A percentile compares a stretch with the other conserved stretches of the same genome.
These are phyloP conservation scores for Neophaeococcomyces mojaviensis DNA, from an alignment of 2,329 filamentous ascomycete species.

Conservation along the genomic window DNA sequence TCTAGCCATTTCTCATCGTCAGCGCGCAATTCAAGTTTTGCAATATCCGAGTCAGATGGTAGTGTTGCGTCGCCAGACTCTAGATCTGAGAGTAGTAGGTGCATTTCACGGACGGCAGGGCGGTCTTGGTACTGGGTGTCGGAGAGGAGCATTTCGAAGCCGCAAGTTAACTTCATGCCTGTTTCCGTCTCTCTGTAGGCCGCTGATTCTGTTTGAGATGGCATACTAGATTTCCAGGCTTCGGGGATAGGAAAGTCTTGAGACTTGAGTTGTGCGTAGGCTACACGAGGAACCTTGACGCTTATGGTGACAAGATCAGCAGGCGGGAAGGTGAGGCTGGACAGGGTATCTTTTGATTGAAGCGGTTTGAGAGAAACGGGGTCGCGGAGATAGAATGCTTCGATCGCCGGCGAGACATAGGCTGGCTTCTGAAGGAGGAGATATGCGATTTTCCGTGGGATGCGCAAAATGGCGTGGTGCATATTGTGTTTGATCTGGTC, in stretches of 20 bases:
- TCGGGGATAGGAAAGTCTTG: constrained; percentile 68
- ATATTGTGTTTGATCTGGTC: constrained; percentile 62
- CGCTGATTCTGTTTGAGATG: constrained; percentile 38
- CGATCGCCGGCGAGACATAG: constrained; percentile 73
- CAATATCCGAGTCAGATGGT: constrained; percentile 67
- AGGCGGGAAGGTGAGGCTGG: constrained; percentile 59
- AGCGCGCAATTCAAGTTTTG: constrained; percentile 59
- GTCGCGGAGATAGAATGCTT: constrained; percentile 88
- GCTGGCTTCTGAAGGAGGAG: constrained; percentile 68
- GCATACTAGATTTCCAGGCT: constrained; percentile 43
- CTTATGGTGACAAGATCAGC: constrained; percentile 72
- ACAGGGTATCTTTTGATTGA: constrained; percentile 45
- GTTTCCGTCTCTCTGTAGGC: constrained; percentile 48
- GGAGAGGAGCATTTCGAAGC: constrained; percentile 77
- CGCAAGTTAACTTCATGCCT: constrained; percentile 84
- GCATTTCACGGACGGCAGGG: constrained; percentile 64
- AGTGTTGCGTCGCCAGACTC: constrained; percentile 62
- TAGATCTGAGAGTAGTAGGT: constrained; percentile 67
- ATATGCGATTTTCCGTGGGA: constrained; percentile 76
- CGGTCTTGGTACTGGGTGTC: constrained; percentile 62
- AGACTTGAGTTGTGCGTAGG: constrained; percentile 83
- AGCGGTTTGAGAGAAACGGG: constrained; percentile 66
- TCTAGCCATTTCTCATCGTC: constrained; percentile 89
- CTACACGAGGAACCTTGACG: constrained; percentile 74
- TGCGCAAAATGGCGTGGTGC: constrained; percentile 64